phyloP scores from a whole-genome alignment of 225 moss, liverwort and hornwort genomes.

The Straminergon stramineum region DNA sequence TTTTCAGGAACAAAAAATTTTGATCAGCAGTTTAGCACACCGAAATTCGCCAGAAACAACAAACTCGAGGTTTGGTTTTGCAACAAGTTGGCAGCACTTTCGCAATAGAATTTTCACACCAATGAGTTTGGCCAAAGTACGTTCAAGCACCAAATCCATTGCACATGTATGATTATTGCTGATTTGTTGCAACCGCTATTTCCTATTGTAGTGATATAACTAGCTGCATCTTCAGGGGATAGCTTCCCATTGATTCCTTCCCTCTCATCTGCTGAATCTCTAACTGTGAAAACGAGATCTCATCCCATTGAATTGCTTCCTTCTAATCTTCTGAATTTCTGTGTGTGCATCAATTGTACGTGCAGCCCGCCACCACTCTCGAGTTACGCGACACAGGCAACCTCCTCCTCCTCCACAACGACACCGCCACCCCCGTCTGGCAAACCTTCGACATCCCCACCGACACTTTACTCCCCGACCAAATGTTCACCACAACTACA shows the following conservation, averaged over 20 bases:
- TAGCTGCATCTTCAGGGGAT: not conserved
- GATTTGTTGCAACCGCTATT: too few relatives aligned
- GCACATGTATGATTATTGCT: not conserved
- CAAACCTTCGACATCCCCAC: not conserved
- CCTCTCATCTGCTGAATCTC: not conserved
- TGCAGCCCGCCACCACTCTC: not conserved
- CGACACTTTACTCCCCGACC: not conserved
- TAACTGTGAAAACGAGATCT: not conserved
- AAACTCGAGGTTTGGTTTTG: not conserved
- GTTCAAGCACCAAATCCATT: not conserved
- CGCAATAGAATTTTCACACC: not conserved
- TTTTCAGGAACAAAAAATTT: not conserved
- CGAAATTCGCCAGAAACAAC: not conserved
- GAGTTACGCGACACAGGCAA: not conserved
- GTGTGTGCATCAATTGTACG: not conserved
- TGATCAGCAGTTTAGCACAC: not conserved
- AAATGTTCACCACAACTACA: not conserved
- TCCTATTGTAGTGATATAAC: not conserved
- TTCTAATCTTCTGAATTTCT: not conserved
- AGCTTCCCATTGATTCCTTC: not conserved
- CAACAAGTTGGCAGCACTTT: not conserved
- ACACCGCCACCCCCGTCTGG: not conserved
- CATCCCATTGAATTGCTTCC: not conserved
- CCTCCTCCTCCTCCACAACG: not conserved
- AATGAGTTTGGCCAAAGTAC: not conserved